A percentile compares a stretch with the other conserved stretches of the same genome.
Evolutionary conservation across 2,329 filamentous ascomycete species (phyloP).

Genomic region (Paraconiothyrium brasiliense): DNA sequence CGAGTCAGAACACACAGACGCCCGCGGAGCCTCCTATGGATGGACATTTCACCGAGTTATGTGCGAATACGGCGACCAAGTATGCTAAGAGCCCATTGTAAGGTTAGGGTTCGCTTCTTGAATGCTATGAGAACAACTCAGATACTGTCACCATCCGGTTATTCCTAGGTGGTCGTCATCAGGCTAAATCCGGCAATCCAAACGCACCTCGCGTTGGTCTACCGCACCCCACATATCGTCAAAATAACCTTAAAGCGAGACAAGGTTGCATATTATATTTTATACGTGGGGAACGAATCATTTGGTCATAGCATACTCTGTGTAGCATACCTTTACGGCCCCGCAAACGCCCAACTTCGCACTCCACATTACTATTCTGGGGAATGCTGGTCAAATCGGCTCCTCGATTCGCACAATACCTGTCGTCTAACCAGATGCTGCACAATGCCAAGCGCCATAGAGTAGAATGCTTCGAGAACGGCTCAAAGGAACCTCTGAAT

Average conservation of each 20-base stretch:
- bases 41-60: not conserved
- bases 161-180: conserved; percentile 28
- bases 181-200: conserved; percentile 43
- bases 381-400: conserved; percentile 17
- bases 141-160: conserved; percentile 32
- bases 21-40: not conserved
- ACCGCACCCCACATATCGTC: conserved; percentile 39
- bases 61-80: not conserved
- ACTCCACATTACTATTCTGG: conserved; percentile 17
- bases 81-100: not conserved
- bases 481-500: conserved; percentile 35
- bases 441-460: conserved; percentile 27
- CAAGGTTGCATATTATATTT: conserved; percentile 26
- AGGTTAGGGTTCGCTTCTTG: not conserved
- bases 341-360: conserved; percentile 15
- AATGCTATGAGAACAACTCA: conserved; percentile 1
- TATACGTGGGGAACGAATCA: conserved; percentile 21
- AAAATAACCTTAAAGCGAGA: conserved; percentile 28
- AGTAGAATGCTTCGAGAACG: conserved; percentile 29
- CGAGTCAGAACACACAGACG: not conserved
- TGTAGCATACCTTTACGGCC: conserved; percentile 11
- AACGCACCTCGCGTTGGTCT: conserved; percentile 18
- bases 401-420: conserved; percentile 20
- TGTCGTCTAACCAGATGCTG: conserved; percentile 18
- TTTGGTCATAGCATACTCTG: not conserved